phyloP scores from a whole-genome alignment of 2,329 filamentous ascomycete genomes.

The Alternaria infectoria region DNA sequence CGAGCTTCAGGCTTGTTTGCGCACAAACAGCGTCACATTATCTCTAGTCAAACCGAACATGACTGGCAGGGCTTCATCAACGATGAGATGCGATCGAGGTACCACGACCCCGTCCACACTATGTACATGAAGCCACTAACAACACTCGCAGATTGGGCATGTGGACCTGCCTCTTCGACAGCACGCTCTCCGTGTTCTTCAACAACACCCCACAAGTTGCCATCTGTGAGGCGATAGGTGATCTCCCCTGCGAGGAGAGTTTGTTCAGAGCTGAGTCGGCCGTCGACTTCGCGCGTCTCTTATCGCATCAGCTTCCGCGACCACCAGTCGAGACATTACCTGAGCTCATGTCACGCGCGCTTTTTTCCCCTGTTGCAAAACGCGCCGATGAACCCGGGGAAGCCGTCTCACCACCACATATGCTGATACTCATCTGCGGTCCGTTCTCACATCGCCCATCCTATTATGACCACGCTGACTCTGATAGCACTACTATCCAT shows the following conservation, averaged over 20 bases:
- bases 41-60: no score
- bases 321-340: not conserved
- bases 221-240: not conserved
- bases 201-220: not conserved
- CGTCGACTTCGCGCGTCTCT: not conserved
- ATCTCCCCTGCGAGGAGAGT: not conserved
- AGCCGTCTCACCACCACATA: not conserved
- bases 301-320: not conserved
- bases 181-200: not conserved
- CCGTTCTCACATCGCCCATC: not conserved
- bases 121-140: not conserved
- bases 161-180: not conserved
- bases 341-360: not conserved
- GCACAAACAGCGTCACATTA: not conserved
- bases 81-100: not conserved
- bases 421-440: not conserved
- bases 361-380: not conserved
- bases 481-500: not conserved
- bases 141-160: not conserved
- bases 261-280: not conserved
- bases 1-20: not conserved
- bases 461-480: not conserved
- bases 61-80: not conserved
- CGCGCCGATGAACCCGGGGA: not conserved
- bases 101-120: not conserved